These are phyloP conservation scores for Phalaenopsis aphrodite DNA, from an alignment of 106 monocot species.

Conservation along the genomic window DNA sequence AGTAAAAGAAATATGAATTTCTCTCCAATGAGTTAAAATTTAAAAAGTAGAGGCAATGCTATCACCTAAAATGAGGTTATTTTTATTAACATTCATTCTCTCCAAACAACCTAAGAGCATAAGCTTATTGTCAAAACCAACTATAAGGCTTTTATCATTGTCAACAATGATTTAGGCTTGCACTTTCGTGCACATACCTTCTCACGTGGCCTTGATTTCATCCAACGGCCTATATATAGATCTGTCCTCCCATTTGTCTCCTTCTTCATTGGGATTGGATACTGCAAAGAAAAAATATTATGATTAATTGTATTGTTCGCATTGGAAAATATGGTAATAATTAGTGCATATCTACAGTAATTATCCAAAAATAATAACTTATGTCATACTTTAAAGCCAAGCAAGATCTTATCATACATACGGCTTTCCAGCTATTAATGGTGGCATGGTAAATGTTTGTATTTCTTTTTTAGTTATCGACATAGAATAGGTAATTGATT, in stretches of 20 bases:
- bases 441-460: not conserved
- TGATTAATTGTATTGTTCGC: not conserved
- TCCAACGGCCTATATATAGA: slow-evolving; percentile 81
- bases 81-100: no score
- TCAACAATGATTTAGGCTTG: not conserved
- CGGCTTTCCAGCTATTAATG: not conserved
- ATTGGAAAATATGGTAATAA: not conserved
- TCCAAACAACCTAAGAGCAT: not conserved
- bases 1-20: no score
- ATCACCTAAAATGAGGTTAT: no score
- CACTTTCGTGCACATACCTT: slow-evolving; percentile 39
- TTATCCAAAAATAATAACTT: not conserved
- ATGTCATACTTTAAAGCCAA: not conserved
- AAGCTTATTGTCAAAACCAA: not conserved
- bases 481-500: not conserved
- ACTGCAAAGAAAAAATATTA: slow-evolving; percentile 34
- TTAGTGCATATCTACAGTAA: not conserved
- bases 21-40: no score
- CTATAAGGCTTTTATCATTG: not conserved
- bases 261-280: slow-evolving; percentile 78
- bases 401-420: not conserved
- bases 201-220: slow-evolving; percentile 73
- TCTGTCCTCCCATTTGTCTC: slow-evolving; percentile 96
- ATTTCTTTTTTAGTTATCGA: not conserved
- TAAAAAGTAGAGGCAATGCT: no score